Evolutionary conservation across 2,329 filamentous ascomycete genomes (phyloP), one percentile per base, ranked within the genome.

Genomic region (Helotiales sp.): DNA sequence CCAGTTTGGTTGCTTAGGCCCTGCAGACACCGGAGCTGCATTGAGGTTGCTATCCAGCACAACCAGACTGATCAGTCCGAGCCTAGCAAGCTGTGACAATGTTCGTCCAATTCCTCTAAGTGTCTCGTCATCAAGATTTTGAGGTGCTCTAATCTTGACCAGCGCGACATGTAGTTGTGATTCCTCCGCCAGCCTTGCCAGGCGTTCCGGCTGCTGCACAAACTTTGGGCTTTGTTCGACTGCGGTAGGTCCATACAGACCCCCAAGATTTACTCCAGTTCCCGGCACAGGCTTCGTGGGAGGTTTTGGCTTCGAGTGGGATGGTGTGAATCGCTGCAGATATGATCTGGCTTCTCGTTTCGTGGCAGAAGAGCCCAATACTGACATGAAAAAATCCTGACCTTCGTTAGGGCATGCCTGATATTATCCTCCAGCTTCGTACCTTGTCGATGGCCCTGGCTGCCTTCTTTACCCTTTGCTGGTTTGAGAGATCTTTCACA

Each of bases 331-430:
- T 60, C 91, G 93, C 66, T 95, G 89, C 15, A 99, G 81, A 70
- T 97, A 99, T 34, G 90, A 87, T 73, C 90, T 93, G 48, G 93
- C 92, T 76, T 99, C 95, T 67, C 95, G 86, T 74, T 93, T 96
- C 0, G 93, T 97, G 5, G 93, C 90, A 10, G 92, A 91, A 17
- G 93, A 91, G 68, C 90, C 91, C 30, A 99, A 79, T 3, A 98
- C 84, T 15, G 91, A 93, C 30, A 96, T 81, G 67, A 96, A 87
- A 68, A 96, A 89, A 70, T 96, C 91, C 88, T 92, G 31, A n/a
- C 25, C 30, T 48, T n/a, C 38, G 25, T 64, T 25, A 66, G 58
- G 27, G 4, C 36, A 6, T n/a, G 44, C 46, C 31, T 24, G 13
- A 38, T 5, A 52, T 33, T 38, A 3, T 25, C 7, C 17, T 6